Conservation (phyloP, 306 rosid genomes). For the Fagus crenata region DNA sequence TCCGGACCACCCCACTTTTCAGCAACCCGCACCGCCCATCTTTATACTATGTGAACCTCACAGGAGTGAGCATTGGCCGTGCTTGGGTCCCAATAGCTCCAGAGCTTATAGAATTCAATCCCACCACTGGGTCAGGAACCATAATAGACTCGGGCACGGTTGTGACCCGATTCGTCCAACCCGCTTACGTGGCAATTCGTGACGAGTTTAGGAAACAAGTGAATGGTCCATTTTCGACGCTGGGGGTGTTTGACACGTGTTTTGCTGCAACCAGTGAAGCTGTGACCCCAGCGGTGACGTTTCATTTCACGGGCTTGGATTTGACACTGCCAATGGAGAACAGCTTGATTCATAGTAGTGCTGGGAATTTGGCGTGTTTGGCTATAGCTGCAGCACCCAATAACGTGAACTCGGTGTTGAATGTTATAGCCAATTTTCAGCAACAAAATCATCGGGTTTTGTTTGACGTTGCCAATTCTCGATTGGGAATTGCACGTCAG, state of each 20-base stretch:
- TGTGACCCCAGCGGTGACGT: conserved; percentile 52
- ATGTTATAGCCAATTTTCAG: conserved; percentile 88
- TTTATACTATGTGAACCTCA: conserved; percentile 74
- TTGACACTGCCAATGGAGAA: conserved; percentile 70
- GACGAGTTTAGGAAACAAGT: conserved; percentile 86
- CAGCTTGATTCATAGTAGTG: conserved; percentile 78
- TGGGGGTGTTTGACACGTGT: conserved; percentile 91
- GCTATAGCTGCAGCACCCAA: conserved; percentile 87
- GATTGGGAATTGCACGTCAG: conserved; percentile 86
- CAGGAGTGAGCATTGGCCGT: conserved; percentile 68
- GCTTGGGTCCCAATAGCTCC: conserved; percentile 42
- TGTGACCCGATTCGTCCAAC: conserved; percentile 67
- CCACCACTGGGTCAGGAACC: conserved; percentile 75
- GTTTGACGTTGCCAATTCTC: conserved; percentile 74
- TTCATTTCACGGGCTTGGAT: conserved; percentile 61
- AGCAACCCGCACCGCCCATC: conserved; percentile 76
- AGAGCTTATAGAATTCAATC: conserved; percentile 53
- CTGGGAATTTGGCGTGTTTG: conserved; percentile 79
- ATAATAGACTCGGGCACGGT: conserved; percentile 86
- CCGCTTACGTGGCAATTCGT: conserved; percentile 62
- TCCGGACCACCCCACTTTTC: conserved; percentile 77
- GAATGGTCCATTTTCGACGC: conserved; percentile 51
- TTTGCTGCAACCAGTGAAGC: conserved; percentile 49
- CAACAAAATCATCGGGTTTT: conserved; percentile 85
- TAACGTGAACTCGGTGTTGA: conserved; percentile 80